Base-by-base conservation (phyloP, 208 protist genomes). In the Trypanosomatidae sp. region DNA sequence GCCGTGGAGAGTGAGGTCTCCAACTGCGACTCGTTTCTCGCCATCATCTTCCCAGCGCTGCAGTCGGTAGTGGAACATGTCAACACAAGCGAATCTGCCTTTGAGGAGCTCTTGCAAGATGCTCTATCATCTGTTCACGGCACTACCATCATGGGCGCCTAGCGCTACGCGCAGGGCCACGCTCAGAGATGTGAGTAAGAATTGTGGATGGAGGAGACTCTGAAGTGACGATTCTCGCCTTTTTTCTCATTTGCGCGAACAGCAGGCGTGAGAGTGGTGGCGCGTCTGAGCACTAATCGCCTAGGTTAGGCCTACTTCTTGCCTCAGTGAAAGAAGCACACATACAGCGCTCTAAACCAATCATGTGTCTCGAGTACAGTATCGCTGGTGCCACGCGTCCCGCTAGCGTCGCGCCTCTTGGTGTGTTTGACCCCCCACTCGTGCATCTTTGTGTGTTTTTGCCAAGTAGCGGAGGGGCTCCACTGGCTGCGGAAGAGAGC, bases 21-120 rank as follows among this genome's bases (percentile, higher is more conserved):
- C 53, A 69, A 69, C 43, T 67, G 69, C 30, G 64, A 33, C 0
- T 30, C 47, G 4, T 82, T 86, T 55, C 56, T 80, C 17, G 47
- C 74, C 46, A 69, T 44, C 10, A 71, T 86, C 30, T 81, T 76
- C 46, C 55, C 75, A 1, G 66, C 73, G 22, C 68, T 85, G 0
- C 71, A 79, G 25, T 64, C 72, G 28, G 71, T 66, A 1, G 71
- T 62, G 1, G 49, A 33, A 0, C 62, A 69, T 47, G n/a, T 25
- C 49, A 52, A 41, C 43, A 53, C 33, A 47, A 50, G 58, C 30
- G 69, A 79, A 33, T 59, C 69, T n/a, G 33, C 50, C 19, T 86
- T 90, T 28, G 80, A 85, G 66, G 77, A 77, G 28, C 50, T 72
- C 15, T 64, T 90, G 39, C 79, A 87, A 59, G 83, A 90, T 49